These are phyloP conservation scores for Fusarium coffeatum DNA, from an alignment of 2,329 filamentous ascomycete species.

Conservation along the genomic window DNA sequence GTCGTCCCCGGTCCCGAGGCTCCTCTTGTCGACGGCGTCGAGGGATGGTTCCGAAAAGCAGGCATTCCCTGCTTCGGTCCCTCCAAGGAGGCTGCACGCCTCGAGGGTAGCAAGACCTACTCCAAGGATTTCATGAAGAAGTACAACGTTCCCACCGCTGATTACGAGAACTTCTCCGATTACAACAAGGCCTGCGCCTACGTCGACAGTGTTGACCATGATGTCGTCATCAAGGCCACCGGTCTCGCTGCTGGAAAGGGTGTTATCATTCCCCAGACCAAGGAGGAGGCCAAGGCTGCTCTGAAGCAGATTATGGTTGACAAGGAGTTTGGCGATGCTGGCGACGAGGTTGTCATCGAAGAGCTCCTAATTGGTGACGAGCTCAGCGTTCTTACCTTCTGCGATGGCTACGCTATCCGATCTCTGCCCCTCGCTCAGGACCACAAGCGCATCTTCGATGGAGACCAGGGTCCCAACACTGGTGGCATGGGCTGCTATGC, in stretches of 20 bases:
- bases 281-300: constrained; percentile 83
- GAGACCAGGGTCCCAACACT: constrained; percentile 91
- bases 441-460: constrained; percentile 94
- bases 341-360: constrained; percentile 93
- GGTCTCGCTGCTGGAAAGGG: constrained; percentile 95
- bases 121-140: constrained; percentile 98
- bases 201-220: constrained; percentile 75
- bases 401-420: constrained; percentile 85
- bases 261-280: constrained; percentile 86
- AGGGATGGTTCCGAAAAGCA: constrained; percentile 79
- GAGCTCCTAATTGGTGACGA: constrained; percentile 94
- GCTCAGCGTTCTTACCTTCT: constrained; percentile 90
- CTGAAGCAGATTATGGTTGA: constrained; percentile 92
- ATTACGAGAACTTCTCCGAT: constrained; percentile 87
- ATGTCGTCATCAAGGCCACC: constrained; percentile 92
- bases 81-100: constrained; percentile 81
- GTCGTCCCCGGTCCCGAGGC: constrained; percentile 92
- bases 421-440: constrained; percentile 93
- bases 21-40: constrained; percentile 91
- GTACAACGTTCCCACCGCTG: constrained; percentile 89
- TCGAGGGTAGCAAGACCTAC: constrained; percentile 98
- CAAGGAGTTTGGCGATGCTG: constrained; percentile 86
- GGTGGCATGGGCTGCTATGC: constrained; percentile 99
- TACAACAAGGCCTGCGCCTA: constrained; percentile 80
- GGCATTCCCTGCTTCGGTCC: constrained; percentile 89